Conservation (phyloP, 164 flowering plant genomes). For the Chloranthus sessilifolius region DNA sequence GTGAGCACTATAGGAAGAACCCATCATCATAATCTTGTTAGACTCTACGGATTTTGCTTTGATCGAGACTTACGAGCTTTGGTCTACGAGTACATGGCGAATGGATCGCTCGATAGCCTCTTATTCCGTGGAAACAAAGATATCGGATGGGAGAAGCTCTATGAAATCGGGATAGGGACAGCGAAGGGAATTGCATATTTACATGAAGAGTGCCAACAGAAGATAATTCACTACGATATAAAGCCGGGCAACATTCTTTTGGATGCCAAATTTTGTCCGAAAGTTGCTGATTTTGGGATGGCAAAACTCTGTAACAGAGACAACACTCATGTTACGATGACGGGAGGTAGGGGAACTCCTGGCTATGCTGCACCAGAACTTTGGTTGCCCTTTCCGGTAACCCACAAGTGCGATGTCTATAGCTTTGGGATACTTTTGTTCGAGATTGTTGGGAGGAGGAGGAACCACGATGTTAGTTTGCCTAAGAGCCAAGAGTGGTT, state of each 20-base stretch:
- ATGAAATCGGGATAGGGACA: slow-evolving; percentile 20
- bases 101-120: slow-evolving; percentile 27
- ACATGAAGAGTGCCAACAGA: slow-evolving; percentile 28
- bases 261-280: slow-evolving; percentile 11
- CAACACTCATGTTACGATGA: slow-evolving; percentile 5
- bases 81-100: slow-evolving; percentile 29
- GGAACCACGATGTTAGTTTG: slow-evolving; percentile 4
- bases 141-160: slow-evolving; percentile 9
- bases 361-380: slow-evolving; percentile 23
- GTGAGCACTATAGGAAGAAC: slow-evolving; percentile 27
- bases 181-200: slow-evolving; percentile 28
- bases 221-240: slow-evolving; percentile 29
- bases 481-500: slow-evolving; percentile 14
- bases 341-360: slow-evolving; percentile 17
- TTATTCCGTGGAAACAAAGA: slow-evolving; percentile 10
- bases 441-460: slow-evolving; percentile 21
- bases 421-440: slow-evolving; percentile 29
- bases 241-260: slow-evolving; percentile 25
- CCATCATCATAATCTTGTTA: slow-evolving; percentile 24
- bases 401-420: slow-evolving; percentile 25
- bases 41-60: slow-evolving; percentile 24
- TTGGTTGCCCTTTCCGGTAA: slow-evolving; percentile 1
- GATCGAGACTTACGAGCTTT: slow-evolving; percentile 10
- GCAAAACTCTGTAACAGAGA: slow-evolving; percentile 24
- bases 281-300: slow-evolving; percentile 30